These are phyloP conservation scores for Corrigiola litoralis DNA, from an alignment of 179 eudicot genomes.

Conservation along the genomic window DNA sequence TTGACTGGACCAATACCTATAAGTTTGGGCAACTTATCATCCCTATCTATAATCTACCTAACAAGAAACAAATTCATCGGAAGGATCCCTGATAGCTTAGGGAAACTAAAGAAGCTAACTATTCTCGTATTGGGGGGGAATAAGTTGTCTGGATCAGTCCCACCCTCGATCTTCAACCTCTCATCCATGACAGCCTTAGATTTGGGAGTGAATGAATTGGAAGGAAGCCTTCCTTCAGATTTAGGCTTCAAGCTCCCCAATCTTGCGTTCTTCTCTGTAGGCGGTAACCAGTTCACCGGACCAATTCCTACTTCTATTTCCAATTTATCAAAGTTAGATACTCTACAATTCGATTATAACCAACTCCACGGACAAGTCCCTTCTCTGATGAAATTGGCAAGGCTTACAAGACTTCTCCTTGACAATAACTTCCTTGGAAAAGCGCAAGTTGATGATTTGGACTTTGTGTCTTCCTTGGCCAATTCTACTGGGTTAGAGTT, in stretches of 20 bases:
- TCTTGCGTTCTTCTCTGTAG: slow-evolving; percentile 17
- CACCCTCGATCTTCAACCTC: slow-evolving; percentile 19
- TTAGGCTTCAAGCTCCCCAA: slow-evolving; percentile 32
- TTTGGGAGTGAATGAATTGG: slow-evolving; percentile 12
- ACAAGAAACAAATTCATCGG: slow-evolving; percentile 1
- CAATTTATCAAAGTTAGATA: slow-evolving; percentile 28
- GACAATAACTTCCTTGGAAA: slow-evolving; percentile 16
- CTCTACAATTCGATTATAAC: neutral
- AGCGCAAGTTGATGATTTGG: slow-evolving; percentile 12
- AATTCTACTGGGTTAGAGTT: neutral
- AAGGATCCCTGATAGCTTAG: slow-evolving; percentile 15
- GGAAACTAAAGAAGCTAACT: neutral
- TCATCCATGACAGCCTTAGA: neutral
- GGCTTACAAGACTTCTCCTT: slow-evolving; percentile 1
- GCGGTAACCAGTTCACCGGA: slow-evolving; percentile 29
- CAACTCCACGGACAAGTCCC: slow-evolving; percentile 27
- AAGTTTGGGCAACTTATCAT: slow-evolving; percentile 18
- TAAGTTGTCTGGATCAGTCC: slow-evolving; percentile 16
- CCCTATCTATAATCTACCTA: neutral
- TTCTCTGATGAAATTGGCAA: neutral
- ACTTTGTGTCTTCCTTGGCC: slow-evolving; percentile 6
- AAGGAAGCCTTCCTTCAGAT: slow-evolving; percentile 35
- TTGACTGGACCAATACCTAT: slow-evolving; percentile 8
- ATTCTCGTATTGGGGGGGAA: neutral
- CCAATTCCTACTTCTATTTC: slow-evolving; percentile 37